Base-by-base conservation (phyloP, 108 stramenopile genomes). In the Skeletonema menzelii region DNA sequence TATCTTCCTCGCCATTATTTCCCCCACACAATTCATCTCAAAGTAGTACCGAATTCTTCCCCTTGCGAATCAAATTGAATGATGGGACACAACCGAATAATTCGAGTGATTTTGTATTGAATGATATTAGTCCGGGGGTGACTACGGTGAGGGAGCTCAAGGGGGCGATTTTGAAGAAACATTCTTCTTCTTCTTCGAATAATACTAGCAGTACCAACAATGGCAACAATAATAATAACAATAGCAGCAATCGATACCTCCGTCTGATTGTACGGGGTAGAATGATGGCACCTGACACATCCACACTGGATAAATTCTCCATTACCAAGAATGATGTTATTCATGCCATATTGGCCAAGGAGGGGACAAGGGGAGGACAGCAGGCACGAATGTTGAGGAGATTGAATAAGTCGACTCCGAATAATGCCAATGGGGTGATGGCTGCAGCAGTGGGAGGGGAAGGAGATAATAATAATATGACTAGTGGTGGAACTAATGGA, bases 261-360 rank as follows among this genome's bases (percentile, higher is more conserved):
- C 89, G 93, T 6, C 63, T 94, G 35, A 88, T 94, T 61, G 81
- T 87, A 40, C 76, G 86, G 28, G 93, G 93, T 11, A 65, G 88
- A 19, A 76, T 94, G 65, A 76, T 94, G 69, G 80, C 87, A 37
- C 93, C 93, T 31, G 93, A 94, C 63, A 53, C 78, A 32, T 49
- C 87, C 0, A 44, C 80, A 11, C 34, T 94, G 27, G 56, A 65
- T 13, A 70, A 75, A 24, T 89, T 94, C 59, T 15, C 24, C 22
- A 63, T 90, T 27, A 53, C 65, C n/a, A 58, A 87, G 28, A 59
- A 61, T 20, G 86, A 87, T 76, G 90, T 89, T 3, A 77, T 94
- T 8, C 93, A 94, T 73, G 90, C 86, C 26, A 89, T 94, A 0
- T 30, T 94, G 72, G 88, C 87, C 14, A 79, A 75, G 20, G 70